phyloP scores from a whole-genome alignment of 139 green algal genomes.

The Chlamydomonas schloesseri region DNA sequence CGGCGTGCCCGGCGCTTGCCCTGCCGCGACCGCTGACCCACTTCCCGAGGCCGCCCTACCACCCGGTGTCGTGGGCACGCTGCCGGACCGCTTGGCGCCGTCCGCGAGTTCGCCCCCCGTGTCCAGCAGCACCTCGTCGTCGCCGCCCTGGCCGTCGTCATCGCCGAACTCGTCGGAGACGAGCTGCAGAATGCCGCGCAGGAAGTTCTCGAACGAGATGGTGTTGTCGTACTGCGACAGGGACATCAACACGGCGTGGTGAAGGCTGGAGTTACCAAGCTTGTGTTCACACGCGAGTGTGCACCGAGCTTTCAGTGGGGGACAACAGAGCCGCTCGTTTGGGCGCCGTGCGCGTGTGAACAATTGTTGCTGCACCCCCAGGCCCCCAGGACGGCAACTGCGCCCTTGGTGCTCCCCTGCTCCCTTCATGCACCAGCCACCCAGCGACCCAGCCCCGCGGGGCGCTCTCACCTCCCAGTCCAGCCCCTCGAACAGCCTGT shows the following conservation, averaged over 20 bases:
- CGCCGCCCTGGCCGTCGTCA: not conserved
- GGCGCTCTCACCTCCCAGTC: constrained; percentile 27
- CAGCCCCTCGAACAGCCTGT: constrained; percentile 37
- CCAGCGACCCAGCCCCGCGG: too few relatives aligned
- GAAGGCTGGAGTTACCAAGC: not conserved
- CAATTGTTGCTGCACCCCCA: too few relatives aligned
- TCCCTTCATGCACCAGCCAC: too few relatives aligned
- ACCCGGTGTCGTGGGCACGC: not conserved
- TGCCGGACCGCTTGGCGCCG: too few relatives aligned
- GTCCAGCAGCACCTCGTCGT: not conserved
- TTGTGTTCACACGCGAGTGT: too few relatives aligned
- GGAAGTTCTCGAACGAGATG: constrained; percentile 41
- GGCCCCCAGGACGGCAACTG: too few relatives aligned
- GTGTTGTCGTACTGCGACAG: constrained; percentile 33
- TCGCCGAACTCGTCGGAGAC: constrained; percentile 33
- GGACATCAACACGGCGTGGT: not conserved
- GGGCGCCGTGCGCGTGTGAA: too few relatives aligned
- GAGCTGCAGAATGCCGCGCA: constrained; percentile 37
- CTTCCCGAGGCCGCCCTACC: not conserved
- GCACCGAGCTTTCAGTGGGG: too few relatives aligned
- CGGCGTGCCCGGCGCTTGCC: not conserved
- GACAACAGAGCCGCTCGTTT: too few relatives aligned
- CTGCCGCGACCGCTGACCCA: not conserved
- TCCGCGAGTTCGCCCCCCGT: not conserved
- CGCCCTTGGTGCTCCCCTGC: too few relatives aligned